Base-by-base conservation (phyloP, 805 yeast genomes). In the Pichia insulana region DNA sequence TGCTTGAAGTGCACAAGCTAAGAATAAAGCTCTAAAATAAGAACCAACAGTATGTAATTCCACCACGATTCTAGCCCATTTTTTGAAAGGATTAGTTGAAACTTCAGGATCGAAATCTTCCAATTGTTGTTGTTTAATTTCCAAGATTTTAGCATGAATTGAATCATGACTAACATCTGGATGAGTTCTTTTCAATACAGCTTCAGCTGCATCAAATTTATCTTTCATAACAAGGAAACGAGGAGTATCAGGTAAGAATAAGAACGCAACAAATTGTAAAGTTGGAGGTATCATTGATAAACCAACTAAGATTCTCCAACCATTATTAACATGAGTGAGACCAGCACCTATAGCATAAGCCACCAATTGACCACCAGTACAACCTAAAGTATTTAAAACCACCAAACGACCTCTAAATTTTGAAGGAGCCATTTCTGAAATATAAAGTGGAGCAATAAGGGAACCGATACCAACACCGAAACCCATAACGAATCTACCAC, bases 401-500 rank as follows among this genome's bases (percentile, higher is more conserved):
- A 94, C 92, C 42, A 90, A 71, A 49, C 97, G 73, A 43, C 97
- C 97, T 59, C 98, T 76, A 59, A 85, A 86, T 60, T 80, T 76
- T 13, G 92, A 76, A 25, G 98, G 97, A 3, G 97, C 95, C 59
- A 89, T 74, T 62, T 90, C 98, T 43, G 87, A 71, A 48, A 90
- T 83, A 70, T 88, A 89, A 44, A 90, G 69, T 1, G 98, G 98
- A n/a, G 97, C 87, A 43, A 87, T 82, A 41, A 90, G 68, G 2
- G 97, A 88, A 1, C 97, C 97, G 42, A 85, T 74, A 52, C 98
- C 98, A 22, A 90, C 97, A 53, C 96, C 97, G 62, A 85, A 84
- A 15, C 98, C 98, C 82, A 92, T 84, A 37, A 90, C 69, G 50
- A 92, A 81, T 59, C 97, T 74, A 35, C 97, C 98, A 12, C 67